Base-by-base conservation (phyloP, 2,329 filamentous ascomycete species). In the Claviceps paspali region DNA sequence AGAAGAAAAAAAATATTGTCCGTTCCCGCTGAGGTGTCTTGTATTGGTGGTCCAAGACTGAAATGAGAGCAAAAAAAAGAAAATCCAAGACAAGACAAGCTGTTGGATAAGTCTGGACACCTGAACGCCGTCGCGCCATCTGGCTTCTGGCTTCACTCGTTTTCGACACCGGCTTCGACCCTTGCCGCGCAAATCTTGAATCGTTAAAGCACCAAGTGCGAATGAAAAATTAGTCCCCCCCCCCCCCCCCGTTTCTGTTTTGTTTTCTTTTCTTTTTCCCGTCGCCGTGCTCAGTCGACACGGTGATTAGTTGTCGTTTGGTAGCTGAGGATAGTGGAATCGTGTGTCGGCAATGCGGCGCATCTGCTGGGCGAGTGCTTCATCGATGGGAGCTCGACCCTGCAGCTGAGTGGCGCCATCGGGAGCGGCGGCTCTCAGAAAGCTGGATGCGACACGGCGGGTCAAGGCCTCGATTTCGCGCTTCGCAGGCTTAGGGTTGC, bases 401-500 rank as follows among this genome's bases (percentile, higher is more conserved):
- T 34, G 33, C 17, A 42, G 23, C 18, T 14, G 11, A 19, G 15
- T 23, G 4, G 15, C 22, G 7, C 23, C n/a, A 3, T 27, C 15
- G 6, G 36, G 32, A 23, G 14, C 22, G 10, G 29, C 27, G n/a
- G 15, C 24, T 6, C 18, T 24, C 33, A 30, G 12, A 12, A 38
- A n/a, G 24, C 22, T 30, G 9, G 40, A 40, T 14, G 23, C 21
- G 6, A 39, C 21, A n/a, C 19, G 21, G 19, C 29, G 26, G 23
- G 35, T n/a, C 14, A 34, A 32, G 27, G 48, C 44, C 36, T 57
- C 38, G 19, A 52, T 40, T 39, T 44, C 52, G 50, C 53, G 54
- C 47, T 54, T 36, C 5, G 21, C 35, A 7, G 21, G 57, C 37
- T 46, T 52, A n/a, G n/a, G n/a, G n/a, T n/a, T n/a, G n/a, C n/a